These are phyloP conservation scores for Hemileia vastatrix DNA, from an alignment of 1,284 basidiomycete species.

Conservation along the genomic window DNA sequence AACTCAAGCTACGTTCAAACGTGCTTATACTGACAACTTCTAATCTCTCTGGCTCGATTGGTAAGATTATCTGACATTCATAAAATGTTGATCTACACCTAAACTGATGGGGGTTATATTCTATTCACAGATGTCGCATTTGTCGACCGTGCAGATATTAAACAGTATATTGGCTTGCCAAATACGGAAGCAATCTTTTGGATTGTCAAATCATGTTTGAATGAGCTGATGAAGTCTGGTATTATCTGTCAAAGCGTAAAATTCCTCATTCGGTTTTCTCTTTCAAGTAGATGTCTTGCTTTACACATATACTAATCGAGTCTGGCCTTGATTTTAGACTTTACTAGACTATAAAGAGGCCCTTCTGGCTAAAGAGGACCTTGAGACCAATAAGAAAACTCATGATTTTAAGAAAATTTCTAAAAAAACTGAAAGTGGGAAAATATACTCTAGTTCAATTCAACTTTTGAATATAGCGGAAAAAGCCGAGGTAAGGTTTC, in stretches of 20 bases:
- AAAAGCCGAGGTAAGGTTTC: slow-evolving; percentile 58
- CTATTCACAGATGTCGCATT: slow-evolving; percentile 71
- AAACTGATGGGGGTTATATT: neutral
- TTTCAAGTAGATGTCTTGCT: neutral
- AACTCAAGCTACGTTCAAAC: slow-evolving; percentile 82
- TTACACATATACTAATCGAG: slow-evolving; percentile 50
- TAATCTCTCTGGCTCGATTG: slow-evolving; percentile 87
- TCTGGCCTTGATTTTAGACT: neutral
- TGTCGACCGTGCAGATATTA: slow-evolving; percentile 90
- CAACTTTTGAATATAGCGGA: slow-evolving; percentile 58
- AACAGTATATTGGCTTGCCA: slow-evolving; percentile 86
- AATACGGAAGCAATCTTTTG: slow-evolving; percentile 83
- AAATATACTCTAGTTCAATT: neutral
- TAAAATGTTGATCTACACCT: neutral
- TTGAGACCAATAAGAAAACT: neutral
- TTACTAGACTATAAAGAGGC: slow-evolving; percentile 20
- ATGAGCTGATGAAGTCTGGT: slow-evolving; percentile 65
- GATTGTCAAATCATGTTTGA: slow-evolving; percentile 73
- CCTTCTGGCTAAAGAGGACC: slow-evolving; percentile 44
- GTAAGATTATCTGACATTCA: slow-evolving; percentile 48
- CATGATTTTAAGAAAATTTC: neutral
- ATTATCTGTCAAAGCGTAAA: slow-evolving; percentile 52
- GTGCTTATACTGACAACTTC: slow-evolving; percentile 94
- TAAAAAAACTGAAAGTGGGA: neutral
- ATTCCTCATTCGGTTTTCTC: neutral